phyloP scores from a whole-genome alignment of 768 basidiomycete species.

The Clitopilus passeckerianus region DNA sequence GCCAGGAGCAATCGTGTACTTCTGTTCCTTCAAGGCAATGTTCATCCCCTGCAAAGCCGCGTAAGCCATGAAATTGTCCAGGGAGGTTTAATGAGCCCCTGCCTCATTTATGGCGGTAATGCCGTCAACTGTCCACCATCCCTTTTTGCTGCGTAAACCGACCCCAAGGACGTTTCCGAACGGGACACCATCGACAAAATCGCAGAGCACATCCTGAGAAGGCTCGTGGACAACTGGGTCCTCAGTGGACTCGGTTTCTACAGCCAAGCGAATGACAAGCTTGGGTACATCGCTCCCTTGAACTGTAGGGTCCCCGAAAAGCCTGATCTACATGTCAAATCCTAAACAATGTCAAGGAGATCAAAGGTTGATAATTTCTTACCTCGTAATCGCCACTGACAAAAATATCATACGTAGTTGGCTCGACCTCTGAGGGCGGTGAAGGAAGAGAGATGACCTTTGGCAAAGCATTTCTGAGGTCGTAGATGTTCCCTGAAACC shows the following conservation, averaged over 20 bases:
- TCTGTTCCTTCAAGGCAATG: constrained; percentile 21
- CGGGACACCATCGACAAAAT: constrained; percentile 71
- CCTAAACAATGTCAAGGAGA: background rate
- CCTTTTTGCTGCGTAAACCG: constrained; percentile 46
- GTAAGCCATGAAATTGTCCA: background rate
- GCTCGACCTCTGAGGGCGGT: constrained; percentile 30
- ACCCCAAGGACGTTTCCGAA: constrained; percentile 72
- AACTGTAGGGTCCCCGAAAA: constrained; percentile 71
- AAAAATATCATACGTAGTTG: constrained; percentile 61
- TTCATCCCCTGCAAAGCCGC: constrained; percentile 13
- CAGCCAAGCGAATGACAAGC: constrained; percentile 48
- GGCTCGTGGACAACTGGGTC: constrained; percentile 33
- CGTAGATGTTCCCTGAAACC: constrained; percentile 88
- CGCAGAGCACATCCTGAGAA: constrained; percentile 52
- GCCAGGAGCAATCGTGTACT: constrained; percentile 44
- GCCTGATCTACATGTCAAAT: constrained; percentile 50
- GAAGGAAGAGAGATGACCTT: constrained; percentile 46
- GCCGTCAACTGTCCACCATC: constrained; percentile 50
- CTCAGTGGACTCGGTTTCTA: constrained; percentile 31
- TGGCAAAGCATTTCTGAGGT: constrained; percentile 46
- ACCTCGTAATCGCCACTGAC: constrained; percentile 86
- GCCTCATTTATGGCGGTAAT: constrained; percentile 10
- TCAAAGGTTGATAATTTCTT: constrained; percentile 2
- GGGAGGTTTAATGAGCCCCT: constrained; percentile 6
- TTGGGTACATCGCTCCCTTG: constrained; percentile 39